These are phyloP conservation scores for Phytophthora rubi DNA, from an alignment of 352 stramenopile species.

Conservation along the genomic window DNA sequence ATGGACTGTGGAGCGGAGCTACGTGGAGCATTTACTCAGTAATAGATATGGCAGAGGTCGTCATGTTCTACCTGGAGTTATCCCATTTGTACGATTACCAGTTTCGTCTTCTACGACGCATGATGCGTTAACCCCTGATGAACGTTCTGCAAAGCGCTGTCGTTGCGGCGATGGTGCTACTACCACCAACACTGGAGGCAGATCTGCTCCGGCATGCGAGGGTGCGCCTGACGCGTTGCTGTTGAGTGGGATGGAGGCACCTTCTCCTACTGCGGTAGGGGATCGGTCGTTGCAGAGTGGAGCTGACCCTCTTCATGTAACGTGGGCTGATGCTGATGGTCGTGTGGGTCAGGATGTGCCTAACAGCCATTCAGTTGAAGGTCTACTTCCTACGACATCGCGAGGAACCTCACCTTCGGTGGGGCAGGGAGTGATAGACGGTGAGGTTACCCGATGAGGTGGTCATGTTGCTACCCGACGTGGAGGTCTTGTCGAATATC, in stretches of 20 bases:
- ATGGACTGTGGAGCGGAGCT: too few species aligned
- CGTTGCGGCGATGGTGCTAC: constrained; percentile 9
- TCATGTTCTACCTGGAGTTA: too few species aligned
- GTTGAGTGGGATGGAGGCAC: neutral
- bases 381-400: neutral
- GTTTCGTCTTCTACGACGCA: too few species aligned
- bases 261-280: constrained; percentile 10
- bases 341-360: neutral
- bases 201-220: neutral
- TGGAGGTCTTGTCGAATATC: too few species aligned
- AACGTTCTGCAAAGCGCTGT: constrained; percentile 14
- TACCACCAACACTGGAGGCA: neutral
- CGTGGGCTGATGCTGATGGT: neutral
- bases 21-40: too few species aligned
- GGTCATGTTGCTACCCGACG: too few species aligned
- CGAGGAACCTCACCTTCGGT: constrained; percentile 9
- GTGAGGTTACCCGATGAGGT: too few species aligned
- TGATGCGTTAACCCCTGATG: neutral
- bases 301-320: constrained; percentile 1
- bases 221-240: neutral
- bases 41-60: too few species aligned
- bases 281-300: neutral
- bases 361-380: neutral
- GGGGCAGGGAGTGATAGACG: neutral
- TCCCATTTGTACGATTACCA: too few species aligned